A percentile compares a stretch with the other conserved stretches of the same genome.
Conservation (phyloP, 345 rosid species). For the Camelina neglecta region DNA sequence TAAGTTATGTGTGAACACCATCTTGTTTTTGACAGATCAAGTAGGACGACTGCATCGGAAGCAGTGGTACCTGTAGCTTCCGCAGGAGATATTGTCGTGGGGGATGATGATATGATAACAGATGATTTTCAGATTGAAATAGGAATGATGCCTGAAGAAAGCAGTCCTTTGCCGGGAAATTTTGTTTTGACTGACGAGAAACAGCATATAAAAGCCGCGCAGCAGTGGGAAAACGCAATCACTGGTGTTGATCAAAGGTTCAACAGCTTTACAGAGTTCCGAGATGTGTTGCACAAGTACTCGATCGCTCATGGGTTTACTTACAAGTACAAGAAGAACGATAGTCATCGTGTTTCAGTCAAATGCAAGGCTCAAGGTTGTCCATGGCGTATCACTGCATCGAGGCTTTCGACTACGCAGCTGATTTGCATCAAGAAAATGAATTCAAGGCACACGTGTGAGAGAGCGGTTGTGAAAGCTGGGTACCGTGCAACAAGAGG, state of each 20-base stretch:
- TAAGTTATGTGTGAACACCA: slow-evolving; percentile 20
- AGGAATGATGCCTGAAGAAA: slow-evolving; percentile 42
- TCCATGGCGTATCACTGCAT: slow-evolving; percentile 92
- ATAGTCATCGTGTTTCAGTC: slow-evolving; percentile 84
- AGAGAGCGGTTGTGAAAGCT: slow-evolving; percentile 76
- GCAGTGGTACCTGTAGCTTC: slow-evolving; percentile 59
- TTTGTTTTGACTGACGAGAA: slow-evolving; percentile 52
- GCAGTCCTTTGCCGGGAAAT: slow-evolving; percentile 47
- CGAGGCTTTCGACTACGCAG: slow-evolving; percentile 82
- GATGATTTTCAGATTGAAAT: slow-evolving; percentile 41
- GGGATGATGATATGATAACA: slow-evolving; percentile 26
- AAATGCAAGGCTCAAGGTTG: slow-evolving; percentile 86
- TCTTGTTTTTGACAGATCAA: slow-evolving; percentile 53
- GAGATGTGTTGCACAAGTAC: slow-evolving; percentile 87
- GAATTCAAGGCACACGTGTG: slow-evolving; percentile 77
- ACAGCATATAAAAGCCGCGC: slow-evolving; percentile 59
- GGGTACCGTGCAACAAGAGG: slow-evolving; percentile 85
- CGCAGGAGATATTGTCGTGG: slow-evolving; percentile 38
- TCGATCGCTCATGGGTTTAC: slow-evolving; percentile 89
- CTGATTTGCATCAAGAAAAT: slow-evolving; percentile 86
- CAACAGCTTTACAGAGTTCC: slow-evolving; percentile 73
- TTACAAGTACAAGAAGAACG: slow-evolving; percentile 88
- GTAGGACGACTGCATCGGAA: slow-evolving; percentile 70
- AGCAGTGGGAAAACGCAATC: slow-evolving; percentile 82
- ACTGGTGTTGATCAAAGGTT: slow-evolving; percentile 94